phyloP scores from a whole-genome alignment of 2,329 filamentous ascomycete genomes.

The Penicillium sp. region DNA sequence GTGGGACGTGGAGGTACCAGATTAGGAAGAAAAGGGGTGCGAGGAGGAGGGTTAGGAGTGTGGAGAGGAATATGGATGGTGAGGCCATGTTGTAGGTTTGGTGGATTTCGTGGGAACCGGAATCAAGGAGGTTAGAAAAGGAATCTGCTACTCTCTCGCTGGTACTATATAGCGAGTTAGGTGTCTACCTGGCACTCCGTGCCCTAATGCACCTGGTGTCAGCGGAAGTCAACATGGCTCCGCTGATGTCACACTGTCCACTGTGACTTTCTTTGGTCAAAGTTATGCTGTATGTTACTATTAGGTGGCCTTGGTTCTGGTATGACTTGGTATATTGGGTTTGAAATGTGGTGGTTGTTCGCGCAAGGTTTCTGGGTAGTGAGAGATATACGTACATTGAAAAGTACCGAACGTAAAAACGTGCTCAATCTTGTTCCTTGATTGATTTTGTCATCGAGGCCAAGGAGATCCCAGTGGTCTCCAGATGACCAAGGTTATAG shows the following conservation, averaged over 20 bases:
- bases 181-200: background rate
- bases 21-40: slow-evolving; percentile 10
- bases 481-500: background rate
- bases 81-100: background rate
- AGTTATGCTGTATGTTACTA: background rate
- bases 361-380: too few species aligned
- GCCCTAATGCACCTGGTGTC: slow-evolving; percentile 4
- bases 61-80: background rate
- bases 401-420: background rate
- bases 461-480: too few species aligned
- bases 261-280: background rate
- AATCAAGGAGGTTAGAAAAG: background rate
- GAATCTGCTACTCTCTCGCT: background rate
- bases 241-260: background rate
- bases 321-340: background rate
- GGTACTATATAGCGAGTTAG: background rate
- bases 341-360: background rate
- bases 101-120: background rate
- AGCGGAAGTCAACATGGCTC: slow-evolving; percentile 1
- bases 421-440: too few species aligned
- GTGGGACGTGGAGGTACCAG: slow-evolving; percentile 23
- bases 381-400: background rate
- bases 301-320: background rate
- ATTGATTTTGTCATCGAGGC: background rate
- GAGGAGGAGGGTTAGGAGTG: slow-evolving; percentile 1